These are phyloP conservation scores for Pseudognaphalium luteoalbum DNA, from an alignment of 129 eudicot genomes.

Conservation along the genomic window DNA sequence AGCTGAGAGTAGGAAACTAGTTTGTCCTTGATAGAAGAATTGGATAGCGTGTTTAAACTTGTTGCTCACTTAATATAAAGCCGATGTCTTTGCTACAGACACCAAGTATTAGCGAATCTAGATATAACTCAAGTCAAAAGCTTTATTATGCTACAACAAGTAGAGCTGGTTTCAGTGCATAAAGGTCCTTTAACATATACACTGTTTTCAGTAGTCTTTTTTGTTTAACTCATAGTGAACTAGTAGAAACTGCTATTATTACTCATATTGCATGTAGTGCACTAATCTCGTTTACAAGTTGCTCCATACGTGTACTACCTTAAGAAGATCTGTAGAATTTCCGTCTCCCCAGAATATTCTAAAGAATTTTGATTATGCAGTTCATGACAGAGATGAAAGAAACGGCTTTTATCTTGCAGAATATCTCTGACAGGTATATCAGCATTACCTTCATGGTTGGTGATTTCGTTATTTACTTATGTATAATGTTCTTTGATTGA, in stretches of 20 bases:
- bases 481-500: conserved; percentile 17
- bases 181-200: background rate
- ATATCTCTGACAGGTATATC: conserved; percentile 73
- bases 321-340: conserved; percentile 5
- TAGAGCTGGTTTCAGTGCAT: background rate
- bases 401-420: conserved; percentile 93
- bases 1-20: background rate
- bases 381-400: conserved; percentile 99
- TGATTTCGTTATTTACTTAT: background rate
- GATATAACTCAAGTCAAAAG: background rate
- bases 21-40: background rate
- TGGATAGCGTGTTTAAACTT: background rate
- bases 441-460: background rate
- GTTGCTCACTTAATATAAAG: background rate
- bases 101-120: background rate
- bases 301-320: conserved; percentile 9
- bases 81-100: background rate
- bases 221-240: background rate
- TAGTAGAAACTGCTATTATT: background rate
- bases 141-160: background rate
- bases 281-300: background rate
- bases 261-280: background rate
- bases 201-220: conserved; percentile 1
- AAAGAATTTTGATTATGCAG: conserved; percentile 47
- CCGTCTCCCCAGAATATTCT: conserved; percentile 3